These are phyloP conservation scores for Stemphylium vesicarium DNA, from an alignment of 2,329 filamentous ascomycete genomes.

Conservation along the genomic window DNA sequence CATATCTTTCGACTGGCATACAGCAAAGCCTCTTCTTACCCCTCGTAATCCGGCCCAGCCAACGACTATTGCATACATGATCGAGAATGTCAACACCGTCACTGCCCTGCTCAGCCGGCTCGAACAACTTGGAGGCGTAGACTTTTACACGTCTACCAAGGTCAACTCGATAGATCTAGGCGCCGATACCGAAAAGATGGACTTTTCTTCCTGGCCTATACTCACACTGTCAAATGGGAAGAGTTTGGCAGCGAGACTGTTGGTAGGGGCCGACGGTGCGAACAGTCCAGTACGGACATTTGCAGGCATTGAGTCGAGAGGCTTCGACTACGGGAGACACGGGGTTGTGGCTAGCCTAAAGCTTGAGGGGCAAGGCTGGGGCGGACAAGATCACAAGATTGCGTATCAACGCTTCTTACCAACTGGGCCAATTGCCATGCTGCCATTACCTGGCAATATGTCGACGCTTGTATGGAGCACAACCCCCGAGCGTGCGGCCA, in stretches of 20 bases:
- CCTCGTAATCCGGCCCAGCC: slow-evolving; percentile 51
- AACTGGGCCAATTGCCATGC: slow-evolving; percentile 86
- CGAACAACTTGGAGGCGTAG: slow-evolving; percentile 69
- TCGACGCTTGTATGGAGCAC: slow-evolving; percentile 96
- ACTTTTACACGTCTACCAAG: slow-evolving; percentile 75
- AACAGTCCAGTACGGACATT: slow-evolving; percentile 93
- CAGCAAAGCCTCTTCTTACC: slow-evolving; percentile 45
- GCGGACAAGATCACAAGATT: slow-evolving; percentile 62
- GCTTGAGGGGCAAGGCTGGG: slow-evolving; percentile 62
- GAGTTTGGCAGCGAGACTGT: slow-evolving; percentile 76
- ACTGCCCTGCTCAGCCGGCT: slow-evolving; percentile 76
- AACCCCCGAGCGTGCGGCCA: slow-evolving; percentile 76
- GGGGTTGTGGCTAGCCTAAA: slow-evolving; percentile 89
- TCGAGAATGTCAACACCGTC: slow-evolving; percentile 89
- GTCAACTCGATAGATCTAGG: slow-evolving; percentile 84
- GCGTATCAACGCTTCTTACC: slow-evolving; percentile 97
- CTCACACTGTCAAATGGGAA: slow-evolving; percentile 73
- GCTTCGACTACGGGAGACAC: slow-evolving; percentile 92
- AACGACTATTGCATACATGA: slow-evolving; percentile 89
- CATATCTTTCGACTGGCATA: slow-evolving; percentile 85
- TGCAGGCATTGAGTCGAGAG: slow-evolving; percentile 80
- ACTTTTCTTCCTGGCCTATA: slow-evolving; percentile 87
- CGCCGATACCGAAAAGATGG: slow-evolving; percentile 66
- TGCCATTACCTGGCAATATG: slow-evolving; percentile 83
- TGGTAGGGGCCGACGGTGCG: slow-evolving; percentile 92